Evolutionary conservation across 139 green algal species (phyloP).

Genomic region (Eudorina sp.): DNA sequence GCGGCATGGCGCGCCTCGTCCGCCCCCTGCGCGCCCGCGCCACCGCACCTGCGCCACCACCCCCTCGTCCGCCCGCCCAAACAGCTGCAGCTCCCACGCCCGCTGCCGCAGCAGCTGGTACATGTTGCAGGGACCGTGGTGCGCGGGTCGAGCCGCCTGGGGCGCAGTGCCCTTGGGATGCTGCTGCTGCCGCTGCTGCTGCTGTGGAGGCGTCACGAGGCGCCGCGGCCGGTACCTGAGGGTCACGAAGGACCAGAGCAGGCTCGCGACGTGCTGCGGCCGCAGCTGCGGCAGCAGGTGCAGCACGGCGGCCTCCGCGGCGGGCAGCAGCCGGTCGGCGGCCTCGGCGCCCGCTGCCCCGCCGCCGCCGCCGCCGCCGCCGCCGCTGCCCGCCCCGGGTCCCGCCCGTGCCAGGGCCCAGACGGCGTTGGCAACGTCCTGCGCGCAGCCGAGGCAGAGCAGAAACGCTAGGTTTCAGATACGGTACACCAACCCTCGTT

Average conservation of each 20-base stretch:
- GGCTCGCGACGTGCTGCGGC: conserved; percentile 36
- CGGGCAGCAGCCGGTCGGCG: neutral
- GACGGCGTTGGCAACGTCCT: conserved; percentile 51
- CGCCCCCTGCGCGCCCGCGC: neutral
- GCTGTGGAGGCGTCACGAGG: neutral
- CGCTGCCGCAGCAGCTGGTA: conserved; percentile 2
- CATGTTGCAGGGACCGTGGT: neutral
- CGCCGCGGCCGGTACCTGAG: neutral
- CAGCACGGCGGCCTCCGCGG: neutral
- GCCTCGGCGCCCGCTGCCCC: neutral
- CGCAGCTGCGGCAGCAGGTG: conserved; percentile 7
- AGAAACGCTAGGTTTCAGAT: no score
- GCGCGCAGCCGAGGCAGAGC: neutral
- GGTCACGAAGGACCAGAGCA: conserved; percentile 37
- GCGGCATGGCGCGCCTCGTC: neutral
- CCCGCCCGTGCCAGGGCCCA: conserved; percentile 46
- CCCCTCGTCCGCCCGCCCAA: neutral
- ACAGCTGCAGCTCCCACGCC: neutral
- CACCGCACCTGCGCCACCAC: conserved; percentile 9
- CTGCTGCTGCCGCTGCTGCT: neutral
- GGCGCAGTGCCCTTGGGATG: neutral
- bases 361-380: neutral
- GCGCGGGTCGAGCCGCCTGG: neutral
- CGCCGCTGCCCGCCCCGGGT: no score
- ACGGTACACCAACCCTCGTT: no score